Evolutionary conservation across 768 basidiomycete species (phyloP), one percentile per base, ranked within the genome.

Genomic region (Amanita polypyramis): DNA sequence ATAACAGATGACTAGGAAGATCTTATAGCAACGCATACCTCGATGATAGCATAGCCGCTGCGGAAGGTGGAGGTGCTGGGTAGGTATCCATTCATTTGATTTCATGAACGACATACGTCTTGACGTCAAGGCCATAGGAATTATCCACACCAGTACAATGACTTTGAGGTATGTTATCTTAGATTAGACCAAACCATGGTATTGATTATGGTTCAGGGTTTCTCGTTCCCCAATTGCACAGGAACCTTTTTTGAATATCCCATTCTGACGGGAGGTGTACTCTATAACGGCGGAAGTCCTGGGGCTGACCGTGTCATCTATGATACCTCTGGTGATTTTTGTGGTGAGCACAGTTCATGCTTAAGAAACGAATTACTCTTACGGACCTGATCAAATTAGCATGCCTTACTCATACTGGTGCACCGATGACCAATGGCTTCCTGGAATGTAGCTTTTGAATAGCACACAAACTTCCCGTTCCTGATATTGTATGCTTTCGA

Each of bases 241-340:
- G 54, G 55, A 5, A 58, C 57, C 3, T 60, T 59, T 50, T 64
- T 52, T 37, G 60, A 61, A 47, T 64, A 50, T 36, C 62, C 61
- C 21, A 54, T 62, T 8, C 41, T 54, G 44, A 53, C 51, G 10
- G 59, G 57, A 14, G 47, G 46, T 2, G 52, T 51, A 11, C 11
- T 21, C 5, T 62, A 60, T 40, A 53, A 38, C 15, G 55, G 61
- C 20, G 58, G 58, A 29, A 62, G 59, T 39, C 61, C 60, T 1
- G 62, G 60, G 15, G 56, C 60, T 12, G 58, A 64, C 43, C 58
- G 60, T n/a, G 62, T 61, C 32, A 59, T 62, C 37, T 64, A 60
- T 43, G 59, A 64, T 54, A 30, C 52, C 21, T 45, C 34, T 37
- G 55, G 51, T 30, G 39, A 58, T 30, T 50, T 62, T 43, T 64